Percentiles rank a stretch among this genome's conserved stretches.
phyloP scores from a whole-genome alignment of 2,329 filamentous ascomycete genomes.

The Phoma herbarum region DNA sequence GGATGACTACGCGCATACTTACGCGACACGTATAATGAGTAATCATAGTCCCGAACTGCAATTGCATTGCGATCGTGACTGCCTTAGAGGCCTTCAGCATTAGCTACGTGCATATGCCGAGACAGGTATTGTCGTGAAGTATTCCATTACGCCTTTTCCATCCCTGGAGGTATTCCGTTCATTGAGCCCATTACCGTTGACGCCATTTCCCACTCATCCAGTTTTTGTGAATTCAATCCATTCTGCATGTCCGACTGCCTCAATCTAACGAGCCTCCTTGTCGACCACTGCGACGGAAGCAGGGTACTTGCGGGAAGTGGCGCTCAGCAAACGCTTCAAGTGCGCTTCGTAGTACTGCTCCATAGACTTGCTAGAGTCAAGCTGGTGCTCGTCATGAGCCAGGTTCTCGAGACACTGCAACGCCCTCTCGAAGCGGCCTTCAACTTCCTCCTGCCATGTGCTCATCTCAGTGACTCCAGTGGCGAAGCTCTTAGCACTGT shows the following conservation, averaged over 20 bases:
- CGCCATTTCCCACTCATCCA: background rate
- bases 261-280: background rate
- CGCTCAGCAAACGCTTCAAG: conserved; percentile 35
- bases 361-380: conserved; percentile 29
- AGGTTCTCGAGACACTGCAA: conserved; percentile 43
- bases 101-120: background rate
- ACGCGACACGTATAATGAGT: conserved; percentile 29
- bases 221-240: background rate
- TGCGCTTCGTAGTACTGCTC: conserved; percentile 39
- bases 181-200: background rate
- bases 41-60: conserved; percentile 1
- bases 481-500: conserved; percentile 28
- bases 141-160: background rate
- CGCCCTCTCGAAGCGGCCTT: conserved; percentile 35
- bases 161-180: background rate
- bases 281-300: conserved; percentile 23
- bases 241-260: background rate
- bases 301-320: conserved; percentile 26
- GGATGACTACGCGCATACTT: conserved; percentile 17
- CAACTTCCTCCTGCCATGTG: conserved; percentile 47
- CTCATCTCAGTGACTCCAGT: conserved; percentile 46
- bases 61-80: background rate
- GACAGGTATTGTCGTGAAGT: background rate
- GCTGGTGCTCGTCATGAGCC: conserved; percentile 39
- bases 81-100: background rate